phyloP scores from a whole-genome alignment of 1,284 basidiomycete species.

The Papiliotrema fonsecae region DNA sequence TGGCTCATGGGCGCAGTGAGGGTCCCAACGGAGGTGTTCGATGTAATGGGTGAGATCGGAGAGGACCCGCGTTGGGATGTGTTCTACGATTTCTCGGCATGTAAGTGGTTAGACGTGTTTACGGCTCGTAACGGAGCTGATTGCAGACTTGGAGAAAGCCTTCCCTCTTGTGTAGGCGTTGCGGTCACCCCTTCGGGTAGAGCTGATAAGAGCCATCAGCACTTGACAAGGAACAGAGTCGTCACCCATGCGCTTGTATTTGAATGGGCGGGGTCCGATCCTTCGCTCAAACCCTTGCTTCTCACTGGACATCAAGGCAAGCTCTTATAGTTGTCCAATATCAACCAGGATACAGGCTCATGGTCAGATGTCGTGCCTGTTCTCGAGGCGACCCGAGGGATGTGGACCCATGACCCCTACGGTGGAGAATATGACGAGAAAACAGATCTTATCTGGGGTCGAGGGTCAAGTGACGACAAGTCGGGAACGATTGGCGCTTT shows the following conservation, averaged over 20 bases:
- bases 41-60: slow-evolving; percentile 45
- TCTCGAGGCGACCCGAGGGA: slow-evolving; percentile 53
- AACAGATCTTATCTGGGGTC: slow-evolving; percentile 54
- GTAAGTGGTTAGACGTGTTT: slow-evolving; percentile 17
- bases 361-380: slow-evolving; percentile 58
- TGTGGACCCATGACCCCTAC: slow-evolving; percentile 61
- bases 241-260: slow-evolving; percentile 64
- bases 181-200: too few relatives aligned
- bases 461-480: slow-evolving; percentile 62
- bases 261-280: slow-evolving; percentile 58
- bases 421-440: slow-evolving; percentile 62
- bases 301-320: slow-evolving; percentile 64
- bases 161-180: slow-evolving; percentile 44
- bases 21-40: slow-evolving; percentile 46
- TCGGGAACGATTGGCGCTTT: slow-evolving; percentile 57
- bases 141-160: slow-evolving; percentile 37
- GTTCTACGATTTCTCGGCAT: slow-evolving; percentile 44
- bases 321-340: not conserved
- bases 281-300: slow-evolving; percentile 59
- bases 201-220: slow-evolving; percentile 50
- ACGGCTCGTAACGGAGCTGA: not conserved
- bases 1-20: slow-evolving; percentile 41
- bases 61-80: slow-evolving; percentile 46
- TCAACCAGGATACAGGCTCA: not conserved
- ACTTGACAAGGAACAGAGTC: slow-evolving; percentile 56